Base-by-base conservation (phyloP, 805 yeast genomes). In the Sugiyamaella boreocaroliniensis region DNA sequence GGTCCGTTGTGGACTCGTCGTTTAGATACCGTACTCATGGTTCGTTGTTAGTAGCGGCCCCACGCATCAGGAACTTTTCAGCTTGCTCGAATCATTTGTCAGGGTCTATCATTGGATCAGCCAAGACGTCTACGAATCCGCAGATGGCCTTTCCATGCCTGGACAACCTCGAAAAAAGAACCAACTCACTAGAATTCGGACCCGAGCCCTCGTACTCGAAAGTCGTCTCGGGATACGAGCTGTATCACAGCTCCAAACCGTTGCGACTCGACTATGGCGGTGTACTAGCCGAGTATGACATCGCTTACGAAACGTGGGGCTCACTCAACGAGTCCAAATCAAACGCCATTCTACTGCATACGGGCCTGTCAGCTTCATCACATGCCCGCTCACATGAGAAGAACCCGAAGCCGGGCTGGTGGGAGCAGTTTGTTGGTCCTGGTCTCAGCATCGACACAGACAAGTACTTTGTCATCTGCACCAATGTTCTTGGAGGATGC, bases 221-320 rank as follows among this genome's bases (percentile, higher is more conserved):
- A 55, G 83, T 86, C 5, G 70, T 76, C 20, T 73, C 81, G 2
- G 95, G 95, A 1, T 89, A 82, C 62, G 75, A 85, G 53, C 61
- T 76, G 1, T 89, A 68, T 66, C 70, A 72, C 48, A 76, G 82
- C 9, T 52, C 70, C 2, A 69, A 78, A 20, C 90, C 92, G 0
- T 69, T 89, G 1, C 79, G 79, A 54, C 75, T 89, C 14, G 97
- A 90, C 64, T 81, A 84, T 65, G 97, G 97, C 12, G 93, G 90
- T 0, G 75, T 71, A 57, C 71, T 90, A 37, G 87, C 88, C 1
- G 80, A 78, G 56, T 87, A 78, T 61, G 81, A 86, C 59, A 75
- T 90, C n/a, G 97, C 97, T 0, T 90, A 86, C 70, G 97, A 90
- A 68, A 80, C 90, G 2, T 90, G 97, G 97, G 97, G 97, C 1